Percentiles rank a stretch among this genome's conserved stretches.
Conservation (phyloP, 1,284 basidiomycete genomes). For the Butyriboletus appendiculatus region DNA sequence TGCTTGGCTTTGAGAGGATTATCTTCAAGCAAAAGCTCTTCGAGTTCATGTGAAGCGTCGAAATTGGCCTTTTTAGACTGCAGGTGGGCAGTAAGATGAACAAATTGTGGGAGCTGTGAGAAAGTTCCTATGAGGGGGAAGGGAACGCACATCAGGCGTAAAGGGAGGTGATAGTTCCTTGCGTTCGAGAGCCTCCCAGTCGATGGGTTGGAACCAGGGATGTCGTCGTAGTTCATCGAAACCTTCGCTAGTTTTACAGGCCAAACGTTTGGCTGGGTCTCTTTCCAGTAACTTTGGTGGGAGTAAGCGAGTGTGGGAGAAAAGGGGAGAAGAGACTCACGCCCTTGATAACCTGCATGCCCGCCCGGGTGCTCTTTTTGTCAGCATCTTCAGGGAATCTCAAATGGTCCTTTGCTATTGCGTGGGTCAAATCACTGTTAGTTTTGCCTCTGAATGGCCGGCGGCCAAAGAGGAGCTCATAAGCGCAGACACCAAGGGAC, state of each 20-base stretch:
- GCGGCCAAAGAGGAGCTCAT: slow-evolving; percentile 89
- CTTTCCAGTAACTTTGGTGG: slow-evolving; percentile 77
- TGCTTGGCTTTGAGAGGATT: slow-evolving; percentile 96
- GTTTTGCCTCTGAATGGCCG: slow-evolving; percentile 92
- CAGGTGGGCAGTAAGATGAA: background rate
- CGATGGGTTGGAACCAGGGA: slow-evolving; percentile 84
- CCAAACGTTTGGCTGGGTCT: slow-evolving; percentile 79
- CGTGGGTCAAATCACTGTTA: slow-evolving; percentile 86
- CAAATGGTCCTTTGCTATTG: slow-evolving; percentile 77
- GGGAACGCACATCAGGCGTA: slow-evolving; percentile 79
- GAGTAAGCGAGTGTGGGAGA: slow-evolving; percentile 11
- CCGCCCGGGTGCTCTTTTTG: slow-evolving; percentile 64
- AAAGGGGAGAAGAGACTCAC: slow-evolving; percentile 43
- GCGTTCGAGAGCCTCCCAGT: slow-evolving; percentile 84
- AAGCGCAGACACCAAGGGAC: slow-evolving; percentile 92
- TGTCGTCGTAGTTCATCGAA: slow-evolving; percentile 78
- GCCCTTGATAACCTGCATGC: slow-evolving; percentile 66
- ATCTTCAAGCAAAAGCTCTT: slow-evolving; percentile 94
- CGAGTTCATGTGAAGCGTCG: slow-evolving; percentile 98
- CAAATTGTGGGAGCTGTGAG: background rate
- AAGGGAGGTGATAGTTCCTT: slow-evolving; percentile 88
- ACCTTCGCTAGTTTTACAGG: slow-evolving; percentile 81
- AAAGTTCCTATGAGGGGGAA: background rate
- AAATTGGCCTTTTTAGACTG: slow-evolving; percentile 98
- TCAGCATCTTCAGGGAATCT: slow-evolving; percentile 80